Evolutionary conservation across 768 basidiomycete species (phyloP), one percentile per base, ranked within the genome.

Genomic region (Leccinellum rugosiceps): DNA sequence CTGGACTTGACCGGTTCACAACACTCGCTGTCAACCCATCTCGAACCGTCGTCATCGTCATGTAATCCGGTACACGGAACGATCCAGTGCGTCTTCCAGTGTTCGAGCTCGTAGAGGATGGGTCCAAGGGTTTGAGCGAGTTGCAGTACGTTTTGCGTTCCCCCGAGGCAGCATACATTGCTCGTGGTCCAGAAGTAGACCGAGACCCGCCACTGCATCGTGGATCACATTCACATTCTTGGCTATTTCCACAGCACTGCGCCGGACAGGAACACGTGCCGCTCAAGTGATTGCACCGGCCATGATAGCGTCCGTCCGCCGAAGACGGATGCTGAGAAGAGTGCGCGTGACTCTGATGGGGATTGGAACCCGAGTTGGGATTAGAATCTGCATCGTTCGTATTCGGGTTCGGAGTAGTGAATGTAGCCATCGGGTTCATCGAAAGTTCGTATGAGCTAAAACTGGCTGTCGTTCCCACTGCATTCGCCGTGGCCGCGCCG

Each of bases 261-360:
- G 65, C 25, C 21, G 71, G 58, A 58, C 77, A 78, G 6, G 64
- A 47, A 58, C 76, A 77, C 13, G 71, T 46, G 13, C 72, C 69
- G 0, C 51, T 45, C 0, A 68, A 64, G 51, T 77, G 77, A 46
- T 63, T 63, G 65, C 77, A 77, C 30, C 59, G 71, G 49, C 72
- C 70, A 21, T 57, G 64, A 51, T 73, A 74, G 26, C 70, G 68
- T 23, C 72, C 69, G 15, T 62, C 67, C 59, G 64, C 54, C 30
- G 53, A 43, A 34, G 58, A 49, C 51, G 63, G 59, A 53, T 57
- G 57, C 32, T 68, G 65, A 57, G 66, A 52, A 4, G 59, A 28
- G 25, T 52, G 61, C 3, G 55, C 28, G 43, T 55, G 53, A 51
- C 47, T 63, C 32, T 50, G 28, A 21, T 48, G 57, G 10, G 53